phyloP scores from a whole-genome alignment of 768 basidiomycete genomes.

The Amanita muscaria region DNA sequence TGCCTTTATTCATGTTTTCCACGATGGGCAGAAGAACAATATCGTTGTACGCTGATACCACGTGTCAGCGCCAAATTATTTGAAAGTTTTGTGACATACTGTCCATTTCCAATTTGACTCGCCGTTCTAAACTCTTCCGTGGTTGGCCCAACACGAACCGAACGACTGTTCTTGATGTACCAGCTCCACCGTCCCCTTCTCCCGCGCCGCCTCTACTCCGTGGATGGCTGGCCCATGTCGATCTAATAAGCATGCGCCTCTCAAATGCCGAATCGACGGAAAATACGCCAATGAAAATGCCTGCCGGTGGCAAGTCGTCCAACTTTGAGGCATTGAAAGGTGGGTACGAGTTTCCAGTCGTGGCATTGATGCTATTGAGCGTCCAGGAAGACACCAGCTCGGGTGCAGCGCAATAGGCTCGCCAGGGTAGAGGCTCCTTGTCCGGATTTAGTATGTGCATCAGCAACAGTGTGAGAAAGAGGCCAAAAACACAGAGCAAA shows the following conservation, averaged over 20 bases:
- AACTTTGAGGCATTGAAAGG: slow-evolving; percentile 69
- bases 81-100: slow-evolving; percentile 40
- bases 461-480: slow-evolving; percentile 76
- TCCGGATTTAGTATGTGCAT: slow-evolving; percentile 94
- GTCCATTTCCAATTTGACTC: slow-evolving; percentile 84
- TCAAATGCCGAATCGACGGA: slow-evolving; percentile 80
- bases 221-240: slow-evolving; percentile 82
- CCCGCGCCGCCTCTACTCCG: slow-evolving; percentile 70
- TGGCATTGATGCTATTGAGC: slow-evolving; percentile 29
- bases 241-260: slow-evolving; percentile 78
- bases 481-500: slow-evolving; percentile 71
- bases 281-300: slow-evolving; percentile 85
- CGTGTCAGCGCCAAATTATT: slow-evolving; percentile 8
- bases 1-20: slow-evolving; percentile 97
- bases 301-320: slow-evolving; percentile 71
- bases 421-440: slow-evolving; percentile 91
- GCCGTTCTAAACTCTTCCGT: slow-evolving; percentile 65
- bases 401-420: slow-evolving; percentile 80
- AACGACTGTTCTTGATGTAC: slow-evolving; percentile 78
- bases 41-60: slow-evolving; percentile 73
- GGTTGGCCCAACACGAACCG: slow-evolving; percentile 88
- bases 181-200: slow-evolving; percentile 55
- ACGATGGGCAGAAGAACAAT: slow-evolving; percentile 73
- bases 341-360: slow-evolving; percentile 22
- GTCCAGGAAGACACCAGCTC: slow-evolving; percentile 28